Conservation (phyloP, 2,329 filamentous ascomycete genomes). For the Neoascochyta sp. region DNA sequence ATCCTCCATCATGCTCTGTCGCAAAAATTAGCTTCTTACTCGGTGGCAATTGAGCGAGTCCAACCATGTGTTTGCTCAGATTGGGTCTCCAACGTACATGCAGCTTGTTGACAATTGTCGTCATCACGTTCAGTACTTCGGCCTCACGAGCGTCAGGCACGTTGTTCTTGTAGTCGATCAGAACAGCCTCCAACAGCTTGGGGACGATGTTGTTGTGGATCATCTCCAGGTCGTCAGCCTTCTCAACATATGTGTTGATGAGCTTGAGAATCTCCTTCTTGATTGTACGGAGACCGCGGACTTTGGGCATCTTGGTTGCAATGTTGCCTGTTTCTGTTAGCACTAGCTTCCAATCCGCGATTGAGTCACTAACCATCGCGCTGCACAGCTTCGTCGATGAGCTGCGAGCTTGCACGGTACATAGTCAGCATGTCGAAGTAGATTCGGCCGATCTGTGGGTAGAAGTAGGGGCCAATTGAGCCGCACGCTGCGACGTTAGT, state of each 20-base stretch:
- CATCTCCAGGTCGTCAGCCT: slow-evolving; percentile 92
- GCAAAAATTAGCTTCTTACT: slow-evolving; percentile 17
- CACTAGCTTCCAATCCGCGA: not conserved
- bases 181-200: slow-evolving; percentile 87
- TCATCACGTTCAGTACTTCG: slow-evolving; percentile 96
- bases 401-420: slow-evolving; percentile 94
- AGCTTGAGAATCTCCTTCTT: slow-evolving; percentile 99
- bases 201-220: slow-evolving; percentile 93
- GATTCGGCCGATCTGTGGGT: slow-evolving; percentile 94
- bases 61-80: slow-evolving; percentile 50
- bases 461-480: slow-evolving; percentile 95
- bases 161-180: slow-evolving; percentile 96
- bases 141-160: slow-evolving; percentile 93
- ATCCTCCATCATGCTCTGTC: slow-evolving; percentile 89
- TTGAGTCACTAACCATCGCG: slow-evolving; percentile 63
- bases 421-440: slow-evolving; percentile 99
- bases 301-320: slow-evolving; percentile 95
- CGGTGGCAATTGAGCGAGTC: slow-evolving; percentile 22
- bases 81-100: slow-evolving; percentile 69
- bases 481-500: slow-evolving; percentile 98
- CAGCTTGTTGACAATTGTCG: slow-evolving; percentile 92
- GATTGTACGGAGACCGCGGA: slow-evolving; percentile 90
- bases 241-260: slow-evolving; percentile 96
- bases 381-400: slow-evolving; percentile 90
- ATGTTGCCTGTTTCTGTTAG: slow-evolving; percentile 64